A percentile compares a stretch with the other conserved stretches of the same genome.
Evolutionary conservation across 2,329 filamentous ascomycete species (phyloP).

Genomic region (Aspergillus intermedius): DNA sequence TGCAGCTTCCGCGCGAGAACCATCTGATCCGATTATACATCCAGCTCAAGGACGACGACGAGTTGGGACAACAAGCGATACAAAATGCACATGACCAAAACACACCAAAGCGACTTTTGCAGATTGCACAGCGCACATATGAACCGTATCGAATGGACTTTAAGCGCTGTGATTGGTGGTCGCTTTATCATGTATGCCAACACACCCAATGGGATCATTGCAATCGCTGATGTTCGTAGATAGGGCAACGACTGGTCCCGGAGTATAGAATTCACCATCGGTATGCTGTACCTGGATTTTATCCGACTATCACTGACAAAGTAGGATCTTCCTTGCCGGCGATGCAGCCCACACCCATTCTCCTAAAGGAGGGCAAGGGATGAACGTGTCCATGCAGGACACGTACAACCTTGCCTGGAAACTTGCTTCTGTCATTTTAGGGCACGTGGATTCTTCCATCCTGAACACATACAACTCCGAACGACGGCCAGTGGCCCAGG

Average conservation of each 20-base stretch:
- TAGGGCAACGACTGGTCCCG: slow-evolving; percentile 58
- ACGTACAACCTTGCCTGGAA: slow-evolving; percentile 54
- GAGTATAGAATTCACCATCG: slow-evolving; percentile 51
- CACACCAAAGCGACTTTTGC: background rate
- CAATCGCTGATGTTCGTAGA: slow-evolving; percentile 44
- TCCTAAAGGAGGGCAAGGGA: slow-evolving; percentile 47
- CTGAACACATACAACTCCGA: slow-evolving; percentile 47
- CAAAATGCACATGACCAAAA: background rate
- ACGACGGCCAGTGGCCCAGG: slow-evolving; percentile 39
- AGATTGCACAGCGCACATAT: slow-evolving; percentile 56
- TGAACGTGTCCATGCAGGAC: slow-evolving; percentile 47
- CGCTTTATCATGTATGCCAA: background rate
- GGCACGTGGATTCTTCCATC: slow-evolving; percentile 33
- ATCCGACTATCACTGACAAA: slow-evolving; percentile 49
- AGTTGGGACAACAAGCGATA: background rate
- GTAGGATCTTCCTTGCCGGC: slow-evolving; percentile 64
- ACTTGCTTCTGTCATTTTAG: slow-evolving; percentile 41
- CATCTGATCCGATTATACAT: slow-evolving; percentile 60
- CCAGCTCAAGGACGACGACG: slow-evolving; percentile 45
- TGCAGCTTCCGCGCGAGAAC: slow-evolving; percentile 61
- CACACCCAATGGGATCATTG: background rate
- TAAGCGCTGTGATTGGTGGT: slow-evolving; percentile 61
- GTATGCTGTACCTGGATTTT: background rate
- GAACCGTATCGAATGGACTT: slow-evolving; percentile 61
- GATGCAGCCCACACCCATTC: slow-evolving; percentile 55